These are phyloP conservation scores for Quercus tomentella DNA, from an alignment of 331 rosid genomes.

Conservation along the genomic window DNA sequence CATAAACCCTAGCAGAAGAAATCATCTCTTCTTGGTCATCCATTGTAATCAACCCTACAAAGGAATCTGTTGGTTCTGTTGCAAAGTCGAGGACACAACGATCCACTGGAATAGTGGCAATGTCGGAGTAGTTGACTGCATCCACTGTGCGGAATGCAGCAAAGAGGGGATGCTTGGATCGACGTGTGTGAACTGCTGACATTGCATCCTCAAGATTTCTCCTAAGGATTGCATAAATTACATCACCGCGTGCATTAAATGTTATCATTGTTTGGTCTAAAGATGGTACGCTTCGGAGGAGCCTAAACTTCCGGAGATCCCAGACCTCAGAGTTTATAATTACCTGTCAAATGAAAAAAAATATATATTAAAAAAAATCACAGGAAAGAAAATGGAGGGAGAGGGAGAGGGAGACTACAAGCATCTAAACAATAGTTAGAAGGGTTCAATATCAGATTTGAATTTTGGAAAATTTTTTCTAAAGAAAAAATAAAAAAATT, in stretches of 20 bases:
- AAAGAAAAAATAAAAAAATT: neutral
- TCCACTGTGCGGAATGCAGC: slow-evolving; percentile 96
- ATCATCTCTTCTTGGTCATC: slow-evolving; percentile 95
- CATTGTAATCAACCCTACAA: slow-evolving; percentile 89
- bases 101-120: slow-evolving; percentile 84
- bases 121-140: slow-evolving; percentile 89
- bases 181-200: slow-evolving; percentile 87
- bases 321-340: slow-evolving; percentile 98
- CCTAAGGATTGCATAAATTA: slow-evolving; percentile 91
- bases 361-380: neutral
- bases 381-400: neutral
- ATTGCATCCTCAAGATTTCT: slow-evolving; percentile 92
- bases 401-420: neutral
- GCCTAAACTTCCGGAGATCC: slow-evolving; percentile 93
- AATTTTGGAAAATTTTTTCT: neutral
- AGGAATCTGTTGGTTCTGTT: slow-evolving; percentile 86
- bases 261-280: slow-evolving; percentile 89
- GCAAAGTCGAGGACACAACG: slow-evolving; percentile 98
- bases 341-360: slow-evolving; percentile 39
- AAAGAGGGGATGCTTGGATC: slow-evolving; percentile 79
- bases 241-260: slow-evolving; percentile 91
- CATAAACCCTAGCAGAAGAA: slow-evolving; percentile 84
- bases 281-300: slow-evolving; percentile 91
- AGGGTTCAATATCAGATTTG: neutral
- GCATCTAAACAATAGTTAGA: neutral